These are phyloP conservation scores for Carex kokanica DNA, from an alignment of 176 grass and related monocot genomes.

Conservation along the genomic window DNA sequence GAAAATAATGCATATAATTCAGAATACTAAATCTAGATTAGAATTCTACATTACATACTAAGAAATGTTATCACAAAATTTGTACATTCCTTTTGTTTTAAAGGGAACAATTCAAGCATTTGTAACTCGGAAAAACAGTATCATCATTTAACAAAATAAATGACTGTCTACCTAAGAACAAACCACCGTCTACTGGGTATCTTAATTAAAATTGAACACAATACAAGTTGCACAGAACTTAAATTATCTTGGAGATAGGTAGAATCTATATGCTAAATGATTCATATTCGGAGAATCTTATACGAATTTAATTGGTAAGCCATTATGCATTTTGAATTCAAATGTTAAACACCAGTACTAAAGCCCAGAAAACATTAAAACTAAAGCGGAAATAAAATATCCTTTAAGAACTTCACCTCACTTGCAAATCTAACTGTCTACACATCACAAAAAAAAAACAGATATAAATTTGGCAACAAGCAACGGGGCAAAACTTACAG, in stretches of 20 bases:
- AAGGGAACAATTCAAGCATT: background rate
- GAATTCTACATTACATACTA: background rate
- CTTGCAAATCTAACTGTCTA: background rate
- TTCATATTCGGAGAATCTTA: background rate
- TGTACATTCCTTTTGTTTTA: background rate
- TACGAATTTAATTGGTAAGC: background rate
- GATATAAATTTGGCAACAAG: background rate
- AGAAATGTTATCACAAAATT: background rate
- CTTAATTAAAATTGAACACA: background rate
- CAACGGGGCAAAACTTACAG: conserved; percentile 52
- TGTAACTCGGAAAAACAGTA: background rate
- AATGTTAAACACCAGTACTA: too few relatives aligned
- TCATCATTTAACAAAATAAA: background rate
- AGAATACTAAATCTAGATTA: background rate
- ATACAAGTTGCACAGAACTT: background rate
- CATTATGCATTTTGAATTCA: background rate
- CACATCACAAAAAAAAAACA: background rate
- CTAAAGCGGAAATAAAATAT: background rate
- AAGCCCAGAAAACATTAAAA: background rate
- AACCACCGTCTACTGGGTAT: background rate
- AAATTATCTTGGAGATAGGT: background rate
- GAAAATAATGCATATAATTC: background rate
- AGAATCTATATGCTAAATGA: background rate
- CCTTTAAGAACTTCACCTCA: background rate
- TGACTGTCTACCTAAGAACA: background rate